A percentile compares a stretch with the other conserved stretches of the same genome.
phyloP scores from a whole-genome alignment of 352 stramenopile species.

The Phytophthora litchii region DNA sequence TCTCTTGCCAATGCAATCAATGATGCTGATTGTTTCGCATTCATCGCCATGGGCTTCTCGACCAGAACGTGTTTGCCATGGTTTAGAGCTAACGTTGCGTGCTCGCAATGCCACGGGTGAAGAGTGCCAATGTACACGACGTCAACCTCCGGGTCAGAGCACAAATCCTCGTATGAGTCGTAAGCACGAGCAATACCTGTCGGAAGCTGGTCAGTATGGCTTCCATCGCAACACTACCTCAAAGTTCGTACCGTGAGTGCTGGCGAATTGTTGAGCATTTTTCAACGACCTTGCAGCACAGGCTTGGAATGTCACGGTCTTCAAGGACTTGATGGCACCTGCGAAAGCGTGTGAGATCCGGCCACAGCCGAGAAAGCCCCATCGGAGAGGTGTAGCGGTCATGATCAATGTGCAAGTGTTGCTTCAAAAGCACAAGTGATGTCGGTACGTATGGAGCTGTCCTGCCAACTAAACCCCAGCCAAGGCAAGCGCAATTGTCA shows the following conservation, averaged over 20 bases:
- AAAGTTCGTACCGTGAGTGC: constrained; percentile 32
- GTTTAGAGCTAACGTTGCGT: constrained; percentile 75
- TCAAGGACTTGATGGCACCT: constrained; percentile 43
- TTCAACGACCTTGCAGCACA: constrained; percentile 59
- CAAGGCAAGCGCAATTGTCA: no score
- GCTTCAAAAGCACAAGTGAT: no score
- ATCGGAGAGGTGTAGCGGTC: constrained; percentile 38
- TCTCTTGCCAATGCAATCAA: constrained; percentile 64
- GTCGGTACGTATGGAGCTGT: constrained; percentile 25
- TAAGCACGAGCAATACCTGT: constrained; percentile 36
- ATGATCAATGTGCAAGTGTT: background rate
- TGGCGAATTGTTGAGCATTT: constrained; percentile 53
- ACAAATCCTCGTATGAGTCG: constrained; percentile 88
- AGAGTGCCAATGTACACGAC: constrained; percentile 94
- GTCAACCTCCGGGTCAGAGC: constrained; percentile 79
- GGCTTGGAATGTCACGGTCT: constrained; percentile 40
- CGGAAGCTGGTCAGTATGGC: no score
- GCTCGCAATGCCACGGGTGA: constrained; percentile 83
- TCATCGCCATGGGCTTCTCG: constrained; percentile 94
- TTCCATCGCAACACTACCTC: no score
- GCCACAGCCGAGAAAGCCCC: constrained; percentile 74
- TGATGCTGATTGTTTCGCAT: constrained; percentile 71
- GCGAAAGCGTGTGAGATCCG: constrained; percentile 71
- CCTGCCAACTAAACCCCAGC: no score
- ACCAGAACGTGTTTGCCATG: constrained; percentile 92